Base-by-base conservation (phyloP, 768 basidiomycete genomes). In the Collybiopsis confluens region DNA sequence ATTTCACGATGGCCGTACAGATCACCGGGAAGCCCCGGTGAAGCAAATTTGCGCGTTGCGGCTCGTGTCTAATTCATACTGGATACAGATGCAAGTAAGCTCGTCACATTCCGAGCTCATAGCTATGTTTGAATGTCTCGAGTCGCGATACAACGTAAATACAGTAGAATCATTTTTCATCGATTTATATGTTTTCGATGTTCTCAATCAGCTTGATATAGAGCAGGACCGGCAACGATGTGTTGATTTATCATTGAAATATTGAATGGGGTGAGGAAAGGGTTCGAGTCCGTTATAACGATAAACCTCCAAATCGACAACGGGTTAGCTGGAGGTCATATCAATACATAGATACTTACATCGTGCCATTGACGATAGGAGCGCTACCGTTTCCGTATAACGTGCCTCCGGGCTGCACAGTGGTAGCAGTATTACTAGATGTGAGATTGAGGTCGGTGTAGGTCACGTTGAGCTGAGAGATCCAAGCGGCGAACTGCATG, bases 391-490 rank as follows among this genome's bases (percentile, higher is more conserved):
- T 59, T 7, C 70, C 72, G 62, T 71, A 82, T 20, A 85, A 72
- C n/a, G 54, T 58, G 5, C 70, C 77, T 35, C 68, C 72, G 3
- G 82, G 83, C 58, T 84, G 79, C 28, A 64, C 61, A 9, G 80
- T 80, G 13, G 62, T 67, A 1, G 72, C 82, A n/a, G 69, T 67
- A 58, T 72, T 71, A 18, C 71, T 72, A 52, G 69, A 68, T 51
- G 74, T 59, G 49, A 76, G 69, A 28, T 62, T 58, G 44, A 46
- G 18, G 33, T 28, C 41, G 52, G 38, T 54, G 43, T 33, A 33
- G 30, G 83, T 84, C 10, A 73, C 74, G 70, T 84, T 86, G 49
- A 84, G 66, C 63, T 85, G 82, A 20, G 73, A 76, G 51, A 84
- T 76, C 78, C 82, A 85, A 2, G 78, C 78, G 6, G 74, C 77